Conservation (phyloP, 345 rosid species). For the Eucalyptus fibrosa region DNA sequence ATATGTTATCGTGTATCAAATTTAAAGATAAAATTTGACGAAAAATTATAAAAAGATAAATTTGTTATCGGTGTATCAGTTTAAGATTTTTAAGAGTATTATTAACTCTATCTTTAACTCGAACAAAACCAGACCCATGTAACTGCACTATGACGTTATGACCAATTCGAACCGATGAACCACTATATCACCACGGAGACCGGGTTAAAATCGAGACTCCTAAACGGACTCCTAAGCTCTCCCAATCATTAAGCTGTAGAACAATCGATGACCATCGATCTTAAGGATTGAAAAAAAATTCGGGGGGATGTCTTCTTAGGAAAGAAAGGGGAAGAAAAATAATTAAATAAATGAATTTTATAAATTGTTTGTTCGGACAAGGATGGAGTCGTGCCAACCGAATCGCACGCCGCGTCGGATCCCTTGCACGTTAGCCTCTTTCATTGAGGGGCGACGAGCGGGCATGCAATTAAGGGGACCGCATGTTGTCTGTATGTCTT, state of each 20-base stretch:
- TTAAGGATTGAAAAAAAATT: background rate
- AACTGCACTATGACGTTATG: rapidly evolving
- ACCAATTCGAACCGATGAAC: background rate
- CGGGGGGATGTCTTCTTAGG: background rate
- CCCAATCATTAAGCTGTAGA: background rate
- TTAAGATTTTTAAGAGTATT: rapidly evolving
- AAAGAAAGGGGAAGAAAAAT: rapidly evolving
- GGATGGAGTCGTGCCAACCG: background rate
- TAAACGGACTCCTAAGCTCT: no score
- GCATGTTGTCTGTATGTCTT: background rate
- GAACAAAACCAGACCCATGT: rapidly evolving
- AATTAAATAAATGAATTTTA: background rate
- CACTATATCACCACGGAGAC: background rate
- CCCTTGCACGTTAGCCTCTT: background rate
- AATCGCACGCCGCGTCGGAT: background rate
- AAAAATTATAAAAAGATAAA: rapidly evolving
- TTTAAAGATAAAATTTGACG: no score
- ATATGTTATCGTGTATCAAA: rapidly evolving
- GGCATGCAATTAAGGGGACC: background rate
- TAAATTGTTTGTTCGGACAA: background rate
- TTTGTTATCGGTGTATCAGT: rapidly evolving
- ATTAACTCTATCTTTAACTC: background rate
- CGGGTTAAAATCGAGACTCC: background rate
- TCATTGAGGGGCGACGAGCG: background rate
- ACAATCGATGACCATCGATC: background rate